Evolutionary conservation across 768 basidiomycete genomes (phyloP).

Genomic region (Boletellus sp.): DNA sequence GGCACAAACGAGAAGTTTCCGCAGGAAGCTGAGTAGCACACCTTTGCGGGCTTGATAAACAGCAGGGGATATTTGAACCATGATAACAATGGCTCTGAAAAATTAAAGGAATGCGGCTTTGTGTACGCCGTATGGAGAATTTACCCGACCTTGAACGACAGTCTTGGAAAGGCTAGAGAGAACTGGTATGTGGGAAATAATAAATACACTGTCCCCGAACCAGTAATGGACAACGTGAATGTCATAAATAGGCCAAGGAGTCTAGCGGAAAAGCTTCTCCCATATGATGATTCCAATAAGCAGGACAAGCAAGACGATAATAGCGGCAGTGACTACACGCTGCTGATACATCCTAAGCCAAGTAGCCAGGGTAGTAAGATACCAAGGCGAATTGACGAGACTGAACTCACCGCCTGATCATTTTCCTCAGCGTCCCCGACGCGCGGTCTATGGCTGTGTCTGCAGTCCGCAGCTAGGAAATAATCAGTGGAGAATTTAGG

Average conservation of each 20-base stretch:
- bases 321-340: constrained; percentile 79
- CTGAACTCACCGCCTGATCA: constrained; percentile 82
- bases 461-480: constrained; percentile 69
- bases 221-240: constrained; percentile 11
- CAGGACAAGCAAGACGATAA: constrained; percentile 79
- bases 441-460: constrained; percentile 90
- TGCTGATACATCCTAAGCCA: constrained; percentile 92
- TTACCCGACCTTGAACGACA: background rate
- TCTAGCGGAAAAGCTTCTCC: constrained; percentile 61
- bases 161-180: background rate
- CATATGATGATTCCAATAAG: constrained; percentile 80
- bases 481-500: background rate
- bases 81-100: background rate
- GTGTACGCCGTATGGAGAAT: constrained; percentile 29
- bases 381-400: background rate
- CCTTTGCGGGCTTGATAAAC: constrained; percentile 25
- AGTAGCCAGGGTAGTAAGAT: constrained; percentile 18
- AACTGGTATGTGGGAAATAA: constrained; percentile 18
- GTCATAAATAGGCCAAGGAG: constrained; percentile 11
- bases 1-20: constrained; percentile 25
- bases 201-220: constrained; percentile 27
- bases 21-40: constrained; percentile 21
- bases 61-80: constrained; percentile 10
- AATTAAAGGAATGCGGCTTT: constrained; percentile 31
- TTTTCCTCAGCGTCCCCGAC: constrained; percentile 87